These are phyloP conservation scores for Skeletonema potamos DNA, from an alignment of 108 stramenopile species.

Conservation along the genomic window DNA sequence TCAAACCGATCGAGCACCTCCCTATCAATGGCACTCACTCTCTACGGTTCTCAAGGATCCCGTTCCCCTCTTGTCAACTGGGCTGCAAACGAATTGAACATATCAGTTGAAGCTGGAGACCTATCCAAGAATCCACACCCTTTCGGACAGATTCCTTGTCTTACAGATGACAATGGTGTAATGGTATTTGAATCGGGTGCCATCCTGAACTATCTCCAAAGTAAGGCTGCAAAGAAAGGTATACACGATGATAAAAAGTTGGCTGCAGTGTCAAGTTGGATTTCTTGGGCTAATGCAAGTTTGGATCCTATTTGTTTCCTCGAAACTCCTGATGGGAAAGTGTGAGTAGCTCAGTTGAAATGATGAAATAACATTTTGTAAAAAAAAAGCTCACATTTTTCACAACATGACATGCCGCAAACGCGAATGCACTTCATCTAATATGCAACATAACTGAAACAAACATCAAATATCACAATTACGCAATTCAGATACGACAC, in stretches of 20 bases:
- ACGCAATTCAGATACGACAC: conserved; percentile 57
- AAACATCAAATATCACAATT: not conserved
- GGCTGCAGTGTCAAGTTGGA: conserved; percentile 69
- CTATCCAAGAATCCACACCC: conserved; percentile 80
- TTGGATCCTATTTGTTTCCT: conserved; percentile 90
- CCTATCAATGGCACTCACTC: conserved; percentile 44
- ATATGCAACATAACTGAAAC: not conserved
- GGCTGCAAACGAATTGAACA: conserved; percentile 68
- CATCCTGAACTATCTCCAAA: conserved; percentile 75
- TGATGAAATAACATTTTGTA: not conserved
- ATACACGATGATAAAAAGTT: conserved; percentile 18
- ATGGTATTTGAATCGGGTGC: conserved; percentile 89
- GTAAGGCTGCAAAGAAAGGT: conserved; percentile 34
- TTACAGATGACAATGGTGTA: conserved; percentile 63
- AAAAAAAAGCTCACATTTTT: not conserved
- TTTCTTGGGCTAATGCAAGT: conserved; percentile 85
- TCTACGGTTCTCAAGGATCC: conserved; percentile 58
- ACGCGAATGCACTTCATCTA: not conserved
- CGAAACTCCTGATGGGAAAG: conserved; percentile 84
- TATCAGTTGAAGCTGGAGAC: conserved; percentile 39
- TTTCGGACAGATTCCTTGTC: conserved; percentile 85
- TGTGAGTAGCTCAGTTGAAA: conserved; percentile 41
- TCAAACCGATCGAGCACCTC: conserved; percentile 9
- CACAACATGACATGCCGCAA: not conserved
- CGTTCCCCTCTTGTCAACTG: conserved; percentile 88